These are phyloP conservation scores for Aspergillus felis DNA, from an alignment of 2,329 filamentous ascomycete genomes.

Conservation along the genomic window DNA sequence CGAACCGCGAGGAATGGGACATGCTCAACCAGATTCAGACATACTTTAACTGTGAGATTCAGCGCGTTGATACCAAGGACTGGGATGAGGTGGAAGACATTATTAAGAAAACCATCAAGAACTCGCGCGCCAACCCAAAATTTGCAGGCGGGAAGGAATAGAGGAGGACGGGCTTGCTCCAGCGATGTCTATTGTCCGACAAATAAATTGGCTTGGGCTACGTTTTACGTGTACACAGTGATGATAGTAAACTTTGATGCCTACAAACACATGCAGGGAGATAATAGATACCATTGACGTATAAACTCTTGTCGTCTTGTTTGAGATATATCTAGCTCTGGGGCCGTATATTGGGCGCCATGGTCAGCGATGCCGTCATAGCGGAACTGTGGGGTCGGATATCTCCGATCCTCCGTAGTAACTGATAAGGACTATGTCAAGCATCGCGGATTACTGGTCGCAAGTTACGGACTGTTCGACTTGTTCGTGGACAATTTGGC, in stretches of 20 bases:
- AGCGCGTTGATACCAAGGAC: constrained; percentile 76
- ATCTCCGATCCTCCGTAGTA: neutral
- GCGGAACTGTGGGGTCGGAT: neutral
- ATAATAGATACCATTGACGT: constrained; percentile 31
- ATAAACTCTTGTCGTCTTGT: neutral
- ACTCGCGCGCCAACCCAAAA: constrained; percentile 38
- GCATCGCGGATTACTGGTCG: neutral
- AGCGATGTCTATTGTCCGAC: neutral
- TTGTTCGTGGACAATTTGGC: neutral
- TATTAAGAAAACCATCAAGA: constrained; percentile 76
- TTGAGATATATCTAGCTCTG: neutral
- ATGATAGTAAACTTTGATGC: constrained; percentile 21
- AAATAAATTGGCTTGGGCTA: constrained; percentile 7
- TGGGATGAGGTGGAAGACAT: constrained; percentile 86
- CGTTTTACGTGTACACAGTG: constrained; percentile 27
- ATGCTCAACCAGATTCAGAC: constrained; percentile 75
- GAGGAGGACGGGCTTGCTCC: neutral
- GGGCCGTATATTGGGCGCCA: no score
- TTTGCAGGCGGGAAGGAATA: constrained; percentile 22
- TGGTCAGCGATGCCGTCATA: neutral
- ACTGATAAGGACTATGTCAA: neutral
- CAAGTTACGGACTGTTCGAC: neutral
- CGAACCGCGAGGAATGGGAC: constrained; percentile 75
- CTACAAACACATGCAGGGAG: constrained; percentile 14
- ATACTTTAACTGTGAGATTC: constrained; percentile 76